A percentile compares a stretch with the other conserved stretches of the same genome.
phyloP scores from a whole-genome alignment of 108 stramenopile species.

The Skeletonema tropicum region DNA sequence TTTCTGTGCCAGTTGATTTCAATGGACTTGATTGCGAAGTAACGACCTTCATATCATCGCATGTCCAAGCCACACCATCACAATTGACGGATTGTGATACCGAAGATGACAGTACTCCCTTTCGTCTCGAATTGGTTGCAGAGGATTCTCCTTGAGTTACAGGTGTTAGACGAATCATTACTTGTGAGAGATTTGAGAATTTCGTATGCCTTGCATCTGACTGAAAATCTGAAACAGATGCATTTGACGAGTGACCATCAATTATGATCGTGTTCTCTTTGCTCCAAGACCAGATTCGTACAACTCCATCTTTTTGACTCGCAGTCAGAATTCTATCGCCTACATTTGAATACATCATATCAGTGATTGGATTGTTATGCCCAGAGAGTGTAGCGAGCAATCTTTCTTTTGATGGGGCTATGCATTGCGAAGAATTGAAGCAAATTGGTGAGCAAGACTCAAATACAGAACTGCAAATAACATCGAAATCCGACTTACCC shows the following conservation, averaged over 20 bases:
- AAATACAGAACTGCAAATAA: not conserved
- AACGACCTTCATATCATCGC: slow-evolving; percentile 75
- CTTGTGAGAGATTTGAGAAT: slow-evolving; percentile 31
- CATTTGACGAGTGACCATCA: slow-evolving; percentile 34
- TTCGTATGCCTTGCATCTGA: slow-evolving; percentile 12
- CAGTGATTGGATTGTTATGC: slow-evolving; percentile 83
- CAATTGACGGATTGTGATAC: slow-evolving; percentile 50
- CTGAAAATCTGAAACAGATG: slow-evolving; percentile 30
- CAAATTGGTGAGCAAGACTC: slow-evolving; percentile 9
- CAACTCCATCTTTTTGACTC: slow-evolving; percentile 85
- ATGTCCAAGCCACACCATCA: slow-evolving; percentile 82
- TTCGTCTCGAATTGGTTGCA: slow-evolving; percentile 14
- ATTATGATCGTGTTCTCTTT: slow-evolving; percentile 32
- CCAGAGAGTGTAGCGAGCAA: slow-evolving; percentile 70
- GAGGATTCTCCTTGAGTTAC: not conserved
- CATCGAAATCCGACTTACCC: slow-evolving; percentile 6
- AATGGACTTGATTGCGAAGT: slow-evolving; percentile 77
- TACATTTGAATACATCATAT: slow-evolving; percentile 73
- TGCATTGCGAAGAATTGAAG: not conserved
- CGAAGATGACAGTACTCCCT: slow-evolving; percentile 6
- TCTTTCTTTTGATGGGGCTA: slow-evolving; percentile 49
- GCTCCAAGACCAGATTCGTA: slow-evolving; percentile 75
- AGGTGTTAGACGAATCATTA: slow-evolving; percentile 40
- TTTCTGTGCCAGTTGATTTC: slow-evolving; percentile 60
- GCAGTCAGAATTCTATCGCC: slow-evolving; percentile 86